Percentiles rank a stretch among this genome's conserved stretches.
phyloP scores from a whole-genome alignment of 257 asterid genomes.

The Gentiana dahurica region DNA sequence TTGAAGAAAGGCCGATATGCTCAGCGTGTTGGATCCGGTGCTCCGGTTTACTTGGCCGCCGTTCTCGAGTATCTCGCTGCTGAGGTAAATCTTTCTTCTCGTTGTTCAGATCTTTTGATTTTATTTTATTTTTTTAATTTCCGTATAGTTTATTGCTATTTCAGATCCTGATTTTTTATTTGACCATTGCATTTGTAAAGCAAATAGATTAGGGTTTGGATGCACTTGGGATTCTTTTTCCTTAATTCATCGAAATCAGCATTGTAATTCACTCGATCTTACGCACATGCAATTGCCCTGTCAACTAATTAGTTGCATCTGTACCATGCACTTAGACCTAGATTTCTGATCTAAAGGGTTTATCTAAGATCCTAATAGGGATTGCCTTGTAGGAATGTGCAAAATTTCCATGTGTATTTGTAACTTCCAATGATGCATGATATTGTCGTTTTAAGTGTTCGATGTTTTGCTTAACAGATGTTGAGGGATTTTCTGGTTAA shows the following conservation, averaged over 20 bases:
- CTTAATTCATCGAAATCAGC: too few species aligned
- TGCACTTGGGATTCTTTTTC: too few species aligned
- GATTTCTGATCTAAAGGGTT: not conserved
- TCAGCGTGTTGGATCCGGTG: constrained; percentile 31
- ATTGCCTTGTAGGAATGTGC: not conserved
- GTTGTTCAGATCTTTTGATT: constrained; percentile 3
- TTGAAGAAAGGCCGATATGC: constrained; percentile 31
- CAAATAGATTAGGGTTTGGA: not conserved
- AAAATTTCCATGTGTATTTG: too few species aligned
- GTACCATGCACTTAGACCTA: not conserved
- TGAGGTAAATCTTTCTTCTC: constrained; percentile 14
- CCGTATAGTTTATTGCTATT: too few species aligned
- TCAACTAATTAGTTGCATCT: too few species aligned
- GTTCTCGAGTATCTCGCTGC: constrained; percentile 38
- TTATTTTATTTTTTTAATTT: too few species aligned
- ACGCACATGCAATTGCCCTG: too few species aligned
- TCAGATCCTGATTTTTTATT: not conserved
- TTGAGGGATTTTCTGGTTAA: not conserved
- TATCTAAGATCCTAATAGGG: not conserved
- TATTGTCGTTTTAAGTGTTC: too few species aligned
- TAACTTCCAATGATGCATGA: too few species aligned
- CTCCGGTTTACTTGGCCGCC: constrained; percentile 35
- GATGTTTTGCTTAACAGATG: too few species aligned
- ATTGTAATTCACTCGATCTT: too few species aligned
- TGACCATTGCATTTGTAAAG: too few species aligned